Evolutionary conservation across 768 basidiomycete genomes (phyloP).

Genomic region (Strobilomyces echinocephalus): DNA sequence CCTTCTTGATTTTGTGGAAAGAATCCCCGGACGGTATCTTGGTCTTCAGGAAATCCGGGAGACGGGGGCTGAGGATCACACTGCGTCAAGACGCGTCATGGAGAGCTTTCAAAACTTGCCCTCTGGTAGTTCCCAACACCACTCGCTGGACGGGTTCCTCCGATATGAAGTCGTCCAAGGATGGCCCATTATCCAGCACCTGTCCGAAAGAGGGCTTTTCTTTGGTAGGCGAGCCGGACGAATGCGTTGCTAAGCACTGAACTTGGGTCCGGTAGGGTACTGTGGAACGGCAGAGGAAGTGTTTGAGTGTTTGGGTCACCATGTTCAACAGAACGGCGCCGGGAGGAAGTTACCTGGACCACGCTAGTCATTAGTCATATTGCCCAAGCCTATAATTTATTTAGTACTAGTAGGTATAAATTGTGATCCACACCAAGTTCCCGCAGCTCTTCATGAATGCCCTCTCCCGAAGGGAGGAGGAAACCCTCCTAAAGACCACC

Average conservation of each 20-base stretch:
- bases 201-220: conserved; percentile 44
- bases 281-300: conserved; percentile 9
- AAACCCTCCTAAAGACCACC: conserved; percentile 75
- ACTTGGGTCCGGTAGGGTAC: conserved; percentile 17
- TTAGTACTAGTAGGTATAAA: too few species aligned
- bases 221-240: conserved; percentile 26
- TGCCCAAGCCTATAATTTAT: too few species aligned
- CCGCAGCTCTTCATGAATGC: conserved; percentile 58
- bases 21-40: conserved; percentile 86
- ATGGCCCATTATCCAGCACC: conserved; percentile 60
- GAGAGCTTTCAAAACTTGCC: conserved; percentile 41
- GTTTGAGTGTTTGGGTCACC: conserved; percentile 10
- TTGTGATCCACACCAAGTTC: background rate
- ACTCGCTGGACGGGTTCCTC: conserved; percentile 52
- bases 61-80: conserved; percentile 56
- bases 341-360: background rate
- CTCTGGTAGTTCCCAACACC: conserved; percentile 65
- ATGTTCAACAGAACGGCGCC: conserved; percentile 1
- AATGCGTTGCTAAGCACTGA: conserved; percentile 47
- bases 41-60: conserved; percentile 86
- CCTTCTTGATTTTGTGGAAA: conserved; percentile 91
- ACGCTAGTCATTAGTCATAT: conserved; percentile 9
- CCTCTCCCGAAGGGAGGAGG: conserved; percentile 84
- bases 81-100: background rate
- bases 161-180: conserved; percentile 78